A percentile compares a stretch with the other conserved stretches of the same genome.
phyloP scores from a whole-genome alignment of 768 basidiomycete genomes.

The Kwoniella sp. region DNA sequence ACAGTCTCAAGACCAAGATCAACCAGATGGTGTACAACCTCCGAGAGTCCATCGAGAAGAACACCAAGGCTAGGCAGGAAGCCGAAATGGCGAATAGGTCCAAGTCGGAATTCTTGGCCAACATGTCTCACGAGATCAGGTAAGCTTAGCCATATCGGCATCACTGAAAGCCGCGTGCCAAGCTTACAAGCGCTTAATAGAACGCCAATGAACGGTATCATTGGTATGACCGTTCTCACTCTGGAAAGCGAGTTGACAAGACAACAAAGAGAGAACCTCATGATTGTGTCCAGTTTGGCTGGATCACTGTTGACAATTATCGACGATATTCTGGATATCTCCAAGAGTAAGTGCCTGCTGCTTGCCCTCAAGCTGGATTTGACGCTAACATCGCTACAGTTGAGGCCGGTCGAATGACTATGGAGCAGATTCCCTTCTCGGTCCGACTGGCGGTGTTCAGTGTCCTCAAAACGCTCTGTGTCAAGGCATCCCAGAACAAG shows the following conservation, averaged over 20 bases:
- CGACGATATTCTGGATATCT: constrained; percentile 98
- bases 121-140: constrained; percentile 98
- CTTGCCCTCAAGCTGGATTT: neutral
- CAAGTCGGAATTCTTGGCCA: constrained; percentile 98
- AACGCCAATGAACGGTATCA: constrained; percentile 99
- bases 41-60: constrained; percentile 96
- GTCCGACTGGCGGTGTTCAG: constrained; percentile 96
- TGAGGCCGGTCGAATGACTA: constrained; percentile 98
- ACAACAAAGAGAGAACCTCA: constrained; percentile 89
- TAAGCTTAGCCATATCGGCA: constrained; percentile 57
- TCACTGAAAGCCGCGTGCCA: neutral
- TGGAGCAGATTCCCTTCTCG: constrained; percentile 98
- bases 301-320: constrained; percentile 92
- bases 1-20: constrained; percentile 91
- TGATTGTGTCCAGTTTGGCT: constrained; percentile 92
- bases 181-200: constrained; percentile 57
- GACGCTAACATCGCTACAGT: constrained; percentile 62
- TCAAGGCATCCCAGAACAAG: constrained; percentile 94
- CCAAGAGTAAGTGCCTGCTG: constrained; percentile 75
- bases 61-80: constrained; percentile 93
- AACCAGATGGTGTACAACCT: constrained; percentile 93
- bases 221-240: constrained; percentile 98
- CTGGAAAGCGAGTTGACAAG: constrained; percentile 93
- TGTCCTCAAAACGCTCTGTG: constrained; percentile 95
- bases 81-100: constrained; percentile 96